A percentile compares a stretch with the other conserved stretches of the same genome.
These are phyloP conservation scores for Hyphopichia burtonii DNA, from an alignment of 1,139 yeast genomes.

Conservation along the genomic window DNA sequence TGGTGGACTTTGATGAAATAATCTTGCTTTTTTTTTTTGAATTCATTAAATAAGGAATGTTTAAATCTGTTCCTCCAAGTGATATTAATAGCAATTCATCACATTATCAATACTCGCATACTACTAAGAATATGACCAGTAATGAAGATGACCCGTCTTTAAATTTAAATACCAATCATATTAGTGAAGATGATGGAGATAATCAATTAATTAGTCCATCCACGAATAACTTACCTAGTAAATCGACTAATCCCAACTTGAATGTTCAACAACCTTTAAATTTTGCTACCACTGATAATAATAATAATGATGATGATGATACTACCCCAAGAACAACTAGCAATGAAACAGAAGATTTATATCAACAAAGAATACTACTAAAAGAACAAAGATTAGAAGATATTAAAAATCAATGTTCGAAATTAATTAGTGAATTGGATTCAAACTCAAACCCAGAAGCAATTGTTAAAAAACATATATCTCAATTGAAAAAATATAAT, in stretches of 20 bases:
- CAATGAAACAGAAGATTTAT: constrained; percentile 1
- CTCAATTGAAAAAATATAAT: constrained; percentile 43
- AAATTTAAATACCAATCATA: no score
- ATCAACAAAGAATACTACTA: constrained; percentile 9
- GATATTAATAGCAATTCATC: constrained; percentile 3
- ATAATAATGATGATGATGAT: not conserved
- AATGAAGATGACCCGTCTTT: no score
- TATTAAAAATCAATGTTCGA: constrained; percentile 35
- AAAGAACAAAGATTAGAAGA: constrained; percentile 32
- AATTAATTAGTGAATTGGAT: constrained; percentile 35
- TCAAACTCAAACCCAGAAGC: constrained; percentile 28
- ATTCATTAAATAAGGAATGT: no score
- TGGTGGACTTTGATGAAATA: no score
- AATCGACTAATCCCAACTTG: no score
- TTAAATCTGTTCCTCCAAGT: constrained; percentile 6
- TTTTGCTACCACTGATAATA: not conserved
- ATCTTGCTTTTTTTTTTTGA: no score
- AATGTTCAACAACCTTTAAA: not conserved
- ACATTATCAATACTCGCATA: not conserved
- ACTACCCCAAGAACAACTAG: constrained; percentile 2
- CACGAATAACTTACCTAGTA: no score
- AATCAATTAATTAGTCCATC: not conserved
- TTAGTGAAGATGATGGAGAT: no score
- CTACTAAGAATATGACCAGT: no score
- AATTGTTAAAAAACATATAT: constrained; percentile 43